Base-by-base conservation (phyloP, 2,329 filamentous ascomycete species). In the Monosporascus ibericus region DNA sequence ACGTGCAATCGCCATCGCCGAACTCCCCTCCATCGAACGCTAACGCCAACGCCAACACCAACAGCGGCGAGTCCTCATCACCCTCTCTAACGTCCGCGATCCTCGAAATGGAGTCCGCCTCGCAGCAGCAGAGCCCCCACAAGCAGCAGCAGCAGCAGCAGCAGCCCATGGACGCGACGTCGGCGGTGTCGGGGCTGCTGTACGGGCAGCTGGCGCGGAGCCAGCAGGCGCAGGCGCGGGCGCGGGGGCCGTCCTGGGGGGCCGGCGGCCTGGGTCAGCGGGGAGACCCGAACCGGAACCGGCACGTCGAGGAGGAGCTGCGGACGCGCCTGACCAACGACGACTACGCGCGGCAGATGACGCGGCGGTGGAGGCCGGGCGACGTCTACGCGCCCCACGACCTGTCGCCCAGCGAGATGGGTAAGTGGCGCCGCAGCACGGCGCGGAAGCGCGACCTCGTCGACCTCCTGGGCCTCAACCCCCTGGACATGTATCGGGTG, bases 361-460 rank as follows among this genome's bases (percentile, higher is more conserved):
- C 81, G 37, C 85, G 92, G 47, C 77, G 79, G 40, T 97, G 88
- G 86, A 76, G 78, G 62, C 63, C 75, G 1, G 94, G 94, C 61
- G 92, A 97, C 67, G 79, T 96, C 49, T 97, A 97, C 72, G 81
- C 91, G 54, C 94, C 94, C 36, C 88, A 92, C 67, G 94, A 99
- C 71, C 70, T 99, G 66, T 87, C 83, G 51, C 78, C 84, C 24
- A 73, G 76, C 37, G 92, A 96, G 79, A 86, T 88, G 83, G 73
- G 73, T 65, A 95, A 95, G 76, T 96, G 88, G 87, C 84, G 80
- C 69, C 77, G 73, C 67, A 72, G 72, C 58, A 70, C 74, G 52
- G 72, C 69, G 58, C 80, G 80, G 55, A 73, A 77, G 40, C 75
- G 68, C 50, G 92, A 99, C 69, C 82, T 88, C 6, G 84, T 96